These are phyloP conservation scores for Davidsoniella virescens DNA, from an alignment of 2,329 filamentous ascomycete species.

Conservation along the genomic window DNA sequence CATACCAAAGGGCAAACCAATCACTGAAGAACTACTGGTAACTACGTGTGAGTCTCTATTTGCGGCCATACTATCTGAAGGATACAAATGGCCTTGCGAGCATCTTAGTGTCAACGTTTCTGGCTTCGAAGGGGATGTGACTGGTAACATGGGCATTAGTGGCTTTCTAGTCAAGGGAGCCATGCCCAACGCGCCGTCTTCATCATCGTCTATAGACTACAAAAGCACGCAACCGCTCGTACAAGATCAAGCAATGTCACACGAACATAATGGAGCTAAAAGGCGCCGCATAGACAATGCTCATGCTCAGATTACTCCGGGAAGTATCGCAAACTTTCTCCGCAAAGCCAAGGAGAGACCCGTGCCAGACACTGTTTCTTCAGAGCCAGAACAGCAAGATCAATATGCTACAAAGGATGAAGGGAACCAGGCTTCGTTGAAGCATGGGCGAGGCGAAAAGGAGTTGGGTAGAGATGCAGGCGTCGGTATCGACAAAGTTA, in stretches of 20 bases:
- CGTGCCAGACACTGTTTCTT: no score
- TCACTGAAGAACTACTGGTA: conserved; percentile 42
- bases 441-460: background rate
- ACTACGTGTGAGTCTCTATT: conserved; percentile 26
- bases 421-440: background rate
- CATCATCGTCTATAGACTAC: background rate
- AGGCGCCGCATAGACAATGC: background rate
- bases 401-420: background rate
- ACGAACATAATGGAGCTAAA: background rate
- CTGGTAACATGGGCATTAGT: conserved; percentile 72
- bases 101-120: conserved; percentile 77
- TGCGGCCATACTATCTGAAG: conserved; percentile 62
- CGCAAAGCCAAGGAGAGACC: background rate
- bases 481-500: no score
- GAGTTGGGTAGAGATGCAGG: no score
- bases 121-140: conserved; percentile 81
- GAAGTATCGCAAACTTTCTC: conserved; percentile 7
- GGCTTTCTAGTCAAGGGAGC: conserved; percentile 59
- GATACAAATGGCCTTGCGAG: conserved; percentile 66
- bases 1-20: conserved; percentile 57
- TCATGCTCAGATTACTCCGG: no score
- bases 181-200: background rate
- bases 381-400: background rate
- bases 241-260: background rate
- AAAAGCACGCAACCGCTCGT: background rate